Conservation (phyloP, 78 protist species). For the Dictyostelium citrinum region DNA sequence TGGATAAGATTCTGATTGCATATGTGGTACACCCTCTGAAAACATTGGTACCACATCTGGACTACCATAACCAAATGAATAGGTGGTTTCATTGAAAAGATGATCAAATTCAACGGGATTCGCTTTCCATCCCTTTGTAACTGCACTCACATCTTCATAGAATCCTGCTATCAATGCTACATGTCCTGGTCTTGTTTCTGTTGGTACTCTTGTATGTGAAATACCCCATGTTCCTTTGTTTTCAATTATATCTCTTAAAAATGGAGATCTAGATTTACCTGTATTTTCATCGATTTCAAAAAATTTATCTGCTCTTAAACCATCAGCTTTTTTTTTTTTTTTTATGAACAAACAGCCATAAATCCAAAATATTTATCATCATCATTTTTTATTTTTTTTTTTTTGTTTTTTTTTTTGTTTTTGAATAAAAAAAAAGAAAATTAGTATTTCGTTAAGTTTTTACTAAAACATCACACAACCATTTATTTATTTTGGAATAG, state of each 20-base stretch:
- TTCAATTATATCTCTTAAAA: slow-evolving; percentile 66
- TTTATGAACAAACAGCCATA: too few relatives aligned
- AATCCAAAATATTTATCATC: slow-evolving; percentile 89
- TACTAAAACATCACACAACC: too few relatives aligned
- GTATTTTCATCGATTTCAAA: slow-evolving; percentile 45
- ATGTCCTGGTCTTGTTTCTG: slow-evolving; percentile 96
- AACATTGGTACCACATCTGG: slow-evolving; percentile 93
- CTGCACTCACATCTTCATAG: slow-evolving; percentile 94
- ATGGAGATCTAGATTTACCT: slow-evolving; percentile 67
- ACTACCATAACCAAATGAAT: slow-evolving; percentile 85
- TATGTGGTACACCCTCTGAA: slow-evolving; percentile 32
- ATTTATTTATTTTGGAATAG: too few relatives aligned
- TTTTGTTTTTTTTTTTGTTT: too few relatives aligned
- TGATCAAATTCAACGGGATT: slow-evolving; percentile 93
- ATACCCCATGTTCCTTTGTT: slow-evolving; percentile 85
- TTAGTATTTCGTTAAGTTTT: too few relatives aligned
- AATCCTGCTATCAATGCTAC: slow-evolving; percentile 94
- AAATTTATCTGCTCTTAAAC: slow-evolving; percentile 89
- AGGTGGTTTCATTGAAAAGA: slow-evolving; percentile 79
- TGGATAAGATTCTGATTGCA: slow-evolving; percentile 52
- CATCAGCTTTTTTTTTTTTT: slow-evolving; percentile 71
- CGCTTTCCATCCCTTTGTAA: slow-evolving; percentile 91
- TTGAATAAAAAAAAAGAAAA: too few relatives aligned
- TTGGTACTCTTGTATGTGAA: slow-evolving; percentile 93
- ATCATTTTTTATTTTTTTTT: slow-evolving; percentile 24